phyloP scores from a whole-genome alignment of 768 basidiomycete species.

The Rhizopogon roseolus region DNA sequence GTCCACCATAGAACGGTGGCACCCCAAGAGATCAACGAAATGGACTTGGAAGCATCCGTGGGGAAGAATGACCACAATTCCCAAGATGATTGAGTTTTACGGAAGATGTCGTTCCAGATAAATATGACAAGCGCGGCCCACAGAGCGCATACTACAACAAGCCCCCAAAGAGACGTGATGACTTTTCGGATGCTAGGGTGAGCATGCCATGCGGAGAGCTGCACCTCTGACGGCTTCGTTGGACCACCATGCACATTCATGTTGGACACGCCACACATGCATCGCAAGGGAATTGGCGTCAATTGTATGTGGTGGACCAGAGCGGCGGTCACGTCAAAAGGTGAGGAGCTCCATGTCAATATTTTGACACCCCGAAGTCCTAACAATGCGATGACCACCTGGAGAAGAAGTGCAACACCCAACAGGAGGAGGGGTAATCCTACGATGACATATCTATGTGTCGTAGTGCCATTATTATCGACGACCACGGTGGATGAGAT shows the following conservation, averaged over 20 bases:
- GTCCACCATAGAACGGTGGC: conserved; percentile 19
- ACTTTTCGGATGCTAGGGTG: conserved; percentile 17
- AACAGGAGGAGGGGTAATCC: conserved; percentile 21
- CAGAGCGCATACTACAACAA: neutral
- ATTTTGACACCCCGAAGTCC: conserved; percentile 17
- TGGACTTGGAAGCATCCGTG: neutral
- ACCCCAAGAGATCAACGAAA: conserved; percentile 7
- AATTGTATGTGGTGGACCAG: conserved; percentile 20
- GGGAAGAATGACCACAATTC: conserved; percentile 16
- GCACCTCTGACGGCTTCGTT: conserved; percentile 6
- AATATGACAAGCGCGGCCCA: conserved; percentile 16
- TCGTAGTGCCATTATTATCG: no score
- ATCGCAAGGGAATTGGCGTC: conserved; percentile 15
- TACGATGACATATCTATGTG: no score
- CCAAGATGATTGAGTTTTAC: conserved; percentile 5
- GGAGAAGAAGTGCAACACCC: conserved; percentile 17
- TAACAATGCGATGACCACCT: conserved; percentile 17
- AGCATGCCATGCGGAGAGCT: conserved; percentile 23
- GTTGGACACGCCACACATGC: conserved; percentile 21
- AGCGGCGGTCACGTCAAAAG: conserved; percentile 24
- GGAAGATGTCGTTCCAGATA: neutral
- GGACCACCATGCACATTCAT: conserved; percentile 3
- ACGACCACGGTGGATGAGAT: no score
- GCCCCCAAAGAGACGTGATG: conserved; percentile 15
- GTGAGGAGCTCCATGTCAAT: conserved; percentile 27